phyloP scores from a whole-genome alignment of 139 green algal genomes.

The Auxenochlorella protothecoides region DNA sequence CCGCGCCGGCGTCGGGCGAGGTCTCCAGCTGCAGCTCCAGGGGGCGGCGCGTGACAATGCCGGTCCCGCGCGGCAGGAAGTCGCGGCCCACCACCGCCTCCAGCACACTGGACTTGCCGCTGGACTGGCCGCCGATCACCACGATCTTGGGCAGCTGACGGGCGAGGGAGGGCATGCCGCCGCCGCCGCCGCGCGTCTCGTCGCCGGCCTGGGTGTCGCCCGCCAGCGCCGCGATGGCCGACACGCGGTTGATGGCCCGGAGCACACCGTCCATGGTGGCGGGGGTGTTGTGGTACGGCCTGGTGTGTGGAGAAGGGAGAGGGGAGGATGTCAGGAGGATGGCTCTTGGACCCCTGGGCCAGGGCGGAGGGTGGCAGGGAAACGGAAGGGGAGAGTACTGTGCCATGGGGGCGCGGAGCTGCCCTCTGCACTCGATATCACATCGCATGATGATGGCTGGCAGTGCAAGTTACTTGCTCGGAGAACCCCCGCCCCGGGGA shows the following conservation, averaged over 20 bases:
- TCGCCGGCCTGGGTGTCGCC: slow-evolving; percentile 31
- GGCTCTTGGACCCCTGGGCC: too few species aligned
- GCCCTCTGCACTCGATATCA: too few species aligned
- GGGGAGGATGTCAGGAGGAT: too few species aligned
- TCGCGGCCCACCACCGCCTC: slow-evolving; percentile 89
- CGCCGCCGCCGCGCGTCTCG: slow-evolving; percentile 4
- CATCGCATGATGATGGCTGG: too few species aligned
- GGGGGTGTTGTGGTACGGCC: too few species aligned
- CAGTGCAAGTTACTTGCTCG: too few species aligned
- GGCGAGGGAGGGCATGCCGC: slow-evolving; percentile 56
- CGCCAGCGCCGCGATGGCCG: slow-evolving; percentile 25
- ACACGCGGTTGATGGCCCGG: slow-evolving; percentile 27
- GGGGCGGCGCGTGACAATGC: slow-evolving; percentile 87
- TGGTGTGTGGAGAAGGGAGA: too few species aligned
- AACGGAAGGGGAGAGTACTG: too few species aligned
- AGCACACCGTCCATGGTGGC: slow-evolving; percentile 25
- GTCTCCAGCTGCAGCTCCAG: slow-evolving; percentile 86
- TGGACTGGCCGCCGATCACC: slow-evolving; percentile 85
- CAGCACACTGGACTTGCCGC: slow-evolving; percentile 88
- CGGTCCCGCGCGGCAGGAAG: slow-evolving; percentile 85
- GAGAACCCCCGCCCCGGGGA: too few species aligned
- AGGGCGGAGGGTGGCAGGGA: too few species aligned
- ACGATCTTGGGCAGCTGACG: slow-evolving; percentile 81
- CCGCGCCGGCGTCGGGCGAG: slow-evolving; percentile 51
- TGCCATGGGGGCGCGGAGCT: too few species aligned